Evolutionary conservation across 192 early-diverging fungal genomes (phyloP).

Genomic region (Umbelopsis sp.): DNA sequence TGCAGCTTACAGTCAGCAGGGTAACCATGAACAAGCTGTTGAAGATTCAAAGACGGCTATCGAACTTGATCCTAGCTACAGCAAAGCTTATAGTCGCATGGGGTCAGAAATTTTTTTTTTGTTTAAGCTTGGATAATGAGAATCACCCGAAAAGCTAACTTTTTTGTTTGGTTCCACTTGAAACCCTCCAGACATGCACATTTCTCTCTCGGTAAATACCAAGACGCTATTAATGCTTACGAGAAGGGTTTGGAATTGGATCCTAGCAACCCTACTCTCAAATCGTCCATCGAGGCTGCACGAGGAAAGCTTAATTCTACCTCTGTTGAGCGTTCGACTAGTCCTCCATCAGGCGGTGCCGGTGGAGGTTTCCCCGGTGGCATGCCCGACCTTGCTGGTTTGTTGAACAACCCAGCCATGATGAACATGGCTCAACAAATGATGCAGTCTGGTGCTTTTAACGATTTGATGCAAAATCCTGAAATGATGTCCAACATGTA

Average conservation of each 20-base stretch:
- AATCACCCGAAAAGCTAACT: not conserved
- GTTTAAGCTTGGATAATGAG: not conserved
- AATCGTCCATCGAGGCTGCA: constrained; percentile 72
- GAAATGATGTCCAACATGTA: constrained; percentile 78
- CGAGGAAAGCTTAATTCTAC: constrained; percentile 49
- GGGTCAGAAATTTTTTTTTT: too few relatives aligned
- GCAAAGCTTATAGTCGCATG: constrained; percentile 91
- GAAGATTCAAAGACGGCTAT: constrained; percentile 84
- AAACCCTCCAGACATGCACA: constrained; percentile 69
- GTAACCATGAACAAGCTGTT: constrained; percentile 85
- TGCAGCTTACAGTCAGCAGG: constrained; percentile 90
- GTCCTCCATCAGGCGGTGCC: constrained; percentile 29
- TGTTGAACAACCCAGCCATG: constrained; percentile 93
- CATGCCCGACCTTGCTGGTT: constrained; percentile 66
- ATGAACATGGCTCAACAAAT: constrained; percentile 96
- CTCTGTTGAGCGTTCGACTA: constrained; percentile 26
- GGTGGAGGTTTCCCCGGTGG: constrained; percentile 42
- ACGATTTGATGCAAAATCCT: constrained; percentile 90
- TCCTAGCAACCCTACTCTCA: constrained; percentile 80
- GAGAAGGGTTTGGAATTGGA: constrained; percentile 87
- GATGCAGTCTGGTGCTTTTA: constrained; percentile 83
- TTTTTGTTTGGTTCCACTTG: not conserved
- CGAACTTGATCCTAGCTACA: constrained; percentile 85
- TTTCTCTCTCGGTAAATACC: constrained; percentile 83
- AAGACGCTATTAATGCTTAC: constrained; percentile 88